Conservation (phyloP, 208 protist species). For the Leishmania turanica region DNA sequence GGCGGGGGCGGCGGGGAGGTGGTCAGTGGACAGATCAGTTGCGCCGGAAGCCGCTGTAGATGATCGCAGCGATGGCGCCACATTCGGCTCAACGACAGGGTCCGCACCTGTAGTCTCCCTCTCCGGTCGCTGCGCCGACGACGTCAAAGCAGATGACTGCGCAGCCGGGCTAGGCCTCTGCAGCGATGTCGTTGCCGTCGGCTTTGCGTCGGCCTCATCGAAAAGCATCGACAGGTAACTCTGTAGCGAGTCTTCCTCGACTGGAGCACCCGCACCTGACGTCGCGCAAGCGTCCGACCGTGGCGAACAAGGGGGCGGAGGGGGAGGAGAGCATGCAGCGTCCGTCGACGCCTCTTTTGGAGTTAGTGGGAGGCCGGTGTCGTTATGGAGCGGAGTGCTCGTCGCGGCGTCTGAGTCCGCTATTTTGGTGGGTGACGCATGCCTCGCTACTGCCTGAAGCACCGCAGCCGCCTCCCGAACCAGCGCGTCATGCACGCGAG, state of each 20-base stretch:
- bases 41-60: background rate
- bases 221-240: slow-evolving; percentile 5
- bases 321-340: background rate
- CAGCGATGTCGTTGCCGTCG: background rate
- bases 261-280: background rate
- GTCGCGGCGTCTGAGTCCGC: background rate
- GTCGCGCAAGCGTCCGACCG: background rate
- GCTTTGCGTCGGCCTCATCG: background rate
- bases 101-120: background rate
- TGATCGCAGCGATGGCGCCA: background rate
- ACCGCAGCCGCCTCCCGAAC: slow-evolving; percentile 12
- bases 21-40: background rate
- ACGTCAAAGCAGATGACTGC: background rate
- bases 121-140: background rate
- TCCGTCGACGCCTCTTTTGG: too few relatives aligned
- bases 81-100: background rate
- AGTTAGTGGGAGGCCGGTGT: background rate
- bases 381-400: background rate
- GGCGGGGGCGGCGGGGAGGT: too few relatives aligned
- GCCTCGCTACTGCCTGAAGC: background rate
- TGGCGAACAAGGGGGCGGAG: background rate
- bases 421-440: background rate
- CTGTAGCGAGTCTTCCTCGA: slow-evolving; percentile 1
- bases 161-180: background rate
- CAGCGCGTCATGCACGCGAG: slow-evolving; percentile 13